Evolutionary conservation across 345 rosid genomes (phyloP).

Genomic region (Camelina sativa): DNA sequence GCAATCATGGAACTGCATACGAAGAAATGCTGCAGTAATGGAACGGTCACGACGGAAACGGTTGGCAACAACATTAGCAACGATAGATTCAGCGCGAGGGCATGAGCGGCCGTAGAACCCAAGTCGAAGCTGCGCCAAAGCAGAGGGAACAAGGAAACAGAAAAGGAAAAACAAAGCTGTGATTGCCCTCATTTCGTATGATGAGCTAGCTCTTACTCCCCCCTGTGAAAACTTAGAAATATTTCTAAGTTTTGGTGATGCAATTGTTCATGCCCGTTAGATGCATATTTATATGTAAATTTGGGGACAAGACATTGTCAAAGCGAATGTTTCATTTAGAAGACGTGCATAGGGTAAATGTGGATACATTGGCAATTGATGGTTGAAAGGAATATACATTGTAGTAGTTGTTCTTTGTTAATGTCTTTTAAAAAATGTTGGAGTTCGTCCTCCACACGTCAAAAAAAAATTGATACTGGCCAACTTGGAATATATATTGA

Average conservation of each 20-base stretch:
- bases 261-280: neutral
- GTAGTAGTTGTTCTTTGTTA: neutral
- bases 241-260: slow-evolving; percentile 22
- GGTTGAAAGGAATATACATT: neutral
- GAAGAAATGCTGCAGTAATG: slow-evolving; percentile 69
- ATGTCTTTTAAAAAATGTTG: neutral
- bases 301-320: slow-evolving; percentile 13
- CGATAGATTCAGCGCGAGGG: slow-evolving; percentile 63
- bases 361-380: slow-evolving; percentile 2
- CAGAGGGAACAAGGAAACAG: slow-evolving; percentile 39
- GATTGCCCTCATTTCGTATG: slow-evolving; percentile 24
- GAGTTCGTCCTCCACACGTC: slow-evolving; percentile 32
- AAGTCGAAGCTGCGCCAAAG: slow-evolving; percentile 52
- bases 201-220: slow-evolving; percentile 13
- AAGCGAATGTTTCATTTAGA: slow-evolving; percentile 24
- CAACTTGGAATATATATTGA: slow-evolving; percentile 30
- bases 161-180: slow-evolving; percentile 34
- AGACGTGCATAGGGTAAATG: slow-evolving; percentile 14
- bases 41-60: slow-evolving; percentile 51
- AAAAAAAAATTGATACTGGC: slow-evolving; percentile 9
- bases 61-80: slow-evolving; percentile 47
- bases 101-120: slow-evolving; percentile 64
- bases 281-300: slow-evolving; percentile 29
- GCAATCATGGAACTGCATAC: slow-evolving; percentile 88
- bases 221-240: neutral